Evolutionary conservation across 208 protist species (phyloP), one percentile per base, ranked within the genome.

Genomic region (Crithidia fasciculata): DNA sequence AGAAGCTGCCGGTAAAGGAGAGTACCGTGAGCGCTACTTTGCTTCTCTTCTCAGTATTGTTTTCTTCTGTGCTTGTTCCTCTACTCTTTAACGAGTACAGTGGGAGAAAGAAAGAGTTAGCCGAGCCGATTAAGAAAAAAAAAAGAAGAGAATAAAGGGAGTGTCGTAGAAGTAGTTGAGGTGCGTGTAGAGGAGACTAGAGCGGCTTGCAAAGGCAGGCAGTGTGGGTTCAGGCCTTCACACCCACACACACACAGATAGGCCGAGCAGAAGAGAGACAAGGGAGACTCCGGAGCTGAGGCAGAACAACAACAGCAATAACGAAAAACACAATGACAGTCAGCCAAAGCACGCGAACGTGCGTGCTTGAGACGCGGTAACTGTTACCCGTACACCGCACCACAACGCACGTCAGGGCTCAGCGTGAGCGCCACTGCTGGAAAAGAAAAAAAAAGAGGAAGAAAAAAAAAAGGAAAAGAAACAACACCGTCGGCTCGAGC

Each of bases 381-480:
- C 69, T 72, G 76, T 76, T 75, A 81, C 70, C 76, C 50, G 65
- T 76, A 69, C 58, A 66, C 74, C 60, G 59, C 63, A 62, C 40
- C 64, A 59, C 64, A 57, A 39, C 10, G 16, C 64, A 45, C 52
- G 53, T 63, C 53, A 37, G 18, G 60, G 10, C 41, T 4, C 44
- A 16, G 13, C 40, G 10, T 12, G 28, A 28, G 10, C 37, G 8
- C 8, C 50, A 5, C 2, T n/a, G 8, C 13, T 13, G 41, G 60
- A 73, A 65, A 64, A 67, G 54, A 53, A 64, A 63, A 61, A 75
- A n/a, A 56, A 53, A n/a, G n/a, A n/a, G n/a, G n/a, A n/a, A n/a
- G n/a, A 49, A 41, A 72, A 64, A 64, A 76, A 62, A 53, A 55
- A 2, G 0, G 16, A 55, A 55, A 19, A 18, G 8, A 55, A 55